Base-by-base conservation (phyloP, 1,284 basidiomycete genomes). In the Vanrija humicola region DNA sequence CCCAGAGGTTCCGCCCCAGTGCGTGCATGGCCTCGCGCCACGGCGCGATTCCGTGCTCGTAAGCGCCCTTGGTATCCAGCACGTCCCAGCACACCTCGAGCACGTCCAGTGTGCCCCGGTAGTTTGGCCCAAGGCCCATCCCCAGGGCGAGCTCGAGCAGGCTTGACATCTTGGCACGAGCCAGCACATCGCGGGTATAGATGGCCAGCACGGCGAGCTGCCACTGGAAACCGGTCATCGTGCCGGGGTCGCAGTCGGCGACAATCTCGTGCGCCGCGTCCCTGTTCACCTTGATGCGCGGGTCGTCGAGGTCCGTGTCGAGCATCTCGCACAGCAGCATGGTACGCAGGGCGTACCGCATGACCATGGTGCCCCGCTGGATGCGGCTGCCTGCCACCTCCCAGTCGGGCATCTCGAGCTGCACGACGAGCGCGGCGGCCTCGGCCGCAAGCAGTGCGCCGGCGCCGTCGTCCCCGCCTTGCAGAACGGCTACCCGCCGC, bases 251-350 rank as follows among this genome's bases (percentile, higher is more conserved):
- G 44, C 49, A 51, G 29, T 62, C 61, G 15, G 54, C 56, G 3
- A 62, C 61, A 42, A 62, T 50, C 44, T 62, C 61, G 43, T 55
- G 15, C 10, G 50, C 55, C 4, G 48, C 46, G 18, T 55, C 46
- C 1, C 44, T 25, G 7, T 50, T 52, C 6, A 18, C 26, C 8
- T n/a, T 26, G n/a, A 62, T 39, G 4, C 57, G 52, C 34, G 46
- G 29, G 43, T 64, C 62, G 10, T 44, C 45, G 21, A 62, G 48
- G 7, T 53, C 46, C 6, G 48, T 48, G 12, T 57, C 42, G 10
- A 64, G 58, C 3, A 64, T 45, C 43, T 64, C 63, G 29, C 56
- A 56, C 7, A 64, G 50, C 10, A 64, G 49, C 8, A 64, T 45
- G 21, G 57, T 56, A 8, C 43, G 45, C 14, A 64, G 45, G 8